These are phyloP conservation scores for Iberis pinnata DNA, from an alignment of 345 rosid genomes.

Conservation along the genomic window DNA sequence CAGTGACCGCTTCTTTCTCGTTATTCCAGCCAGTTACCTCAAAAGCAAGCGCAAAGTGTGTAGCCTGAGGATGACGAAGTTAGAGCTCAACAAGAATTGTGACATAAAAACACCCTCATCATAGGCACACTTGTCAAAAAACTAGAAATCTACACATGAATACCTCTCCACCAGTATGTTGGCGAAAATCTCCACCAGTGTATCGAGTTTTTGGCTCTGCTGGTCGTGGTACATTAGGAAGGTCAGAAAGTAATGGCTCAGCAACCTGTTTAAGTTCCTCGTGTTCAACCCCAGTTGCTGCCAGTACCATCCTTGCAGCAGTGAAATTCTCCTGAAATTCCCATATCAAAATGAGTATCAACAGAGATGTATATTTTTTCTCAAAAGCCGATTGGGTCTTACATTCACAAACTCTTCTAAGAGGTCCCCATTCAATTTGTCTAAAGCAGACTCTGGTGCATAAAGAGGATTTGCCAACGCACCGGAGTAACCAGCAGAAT, in stretches of 20 bases:
- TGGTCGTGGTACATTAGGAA: slow-evolving; percentile 35
- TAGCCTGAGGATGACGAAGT: slow-evolving; percentile 29
- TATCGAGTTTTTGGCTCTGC: slow-evolving; percentile 49
- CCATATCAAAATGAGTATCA: slow-evolving; percentile 11
- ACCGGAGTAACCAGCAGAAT: slow-evolving; percentile 55
- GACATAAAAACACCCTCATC: background rate
- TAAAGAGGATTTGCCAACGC: slow-evolving; percentile 65
- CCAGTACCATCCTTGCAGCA: slow-evolving; percentile 64
- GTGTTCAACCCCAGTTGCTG: slow-evolving; percentile 65
- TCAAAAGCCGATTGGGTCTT: slow-evolving; percentile 25
- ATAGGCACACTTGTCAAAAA: slow-evolving; percentile 15
- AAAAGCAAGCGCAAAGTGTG: slow-evolving; percentile 72
- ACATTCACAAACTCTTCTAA: slow-evolving; percentile 62
- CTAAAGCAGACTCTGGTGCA: slow-evolving; percentile 48
- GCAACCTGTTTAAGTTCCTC: slow-evolving; percentile 54
- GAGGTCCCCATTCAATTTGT: slow-evolving; percentile 39
- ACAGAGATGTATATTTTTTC: slow-evolving; percentile 1
- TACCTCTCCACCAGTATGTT: slow-evolving; percentile 56
- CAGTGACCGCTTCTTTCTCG: slow-evolving; percentile 50
- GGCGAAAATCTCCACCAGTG: slow-evolving; percentile 68
- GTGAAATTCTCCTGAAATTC: slow-evolving; percentile 54
- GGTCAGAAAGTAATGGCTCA: slow-evolving; percentile 63
- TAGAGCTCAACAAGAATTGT: background rate
- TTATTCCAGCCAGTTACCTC: slow-evolving; percentile 70
- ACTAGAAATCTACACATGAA: slow-evolving; percentile 7